Evolutionary conservation across 2,329 filamentous ascomycete genomes (phyloP), one percentile per base, ranked within the genome.

Genomic region (Penicillium sclerotigenum): DNA sequence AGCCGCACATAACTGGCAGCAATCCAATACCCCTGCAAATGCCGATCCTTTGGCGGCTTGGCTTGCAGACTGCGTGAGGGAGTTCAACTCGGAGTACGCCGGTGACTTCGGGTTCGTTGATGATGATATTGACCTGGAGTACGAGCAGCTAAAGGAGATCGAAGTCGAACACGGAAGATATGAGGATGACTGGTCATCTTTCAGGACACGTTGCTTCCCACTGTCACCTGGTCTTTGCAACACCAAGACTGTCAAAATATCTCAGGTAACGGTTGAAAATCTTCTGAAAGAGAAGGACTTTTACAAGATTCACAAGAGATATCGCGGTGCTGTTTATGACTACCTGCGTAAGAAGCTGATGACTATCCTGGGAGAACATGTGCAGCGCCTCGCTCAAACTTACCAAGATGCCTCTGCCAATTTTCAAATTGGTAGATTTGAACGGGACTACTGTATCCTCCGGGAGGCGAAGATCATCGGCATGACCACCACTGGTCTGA

Each of bases 401-500:
- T 88, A 87, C 62, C 70, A 79, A 11, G 66, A 74, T 1, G 73
- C 78, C 4, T 81, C 82, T 29, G 74, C 75, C 11, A 76, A 84
- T 14, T 72, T 84, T 8, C 84, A 82, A 48, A 79, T 82, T 20
- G 81, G 80, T 16, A 80, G 78, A 26, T 87, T 82, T 79, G 80
- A 86, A 56, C 77, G 79, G 34, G 83, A 90, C 56, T 73, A 80
- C 9, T 73, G 81, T 22, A 78, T 90, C 24, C 74, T 93, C 4
- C 81, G 82, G 33, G 82, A 83, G 48, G 76, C 82, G 5, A 83
- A 79, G 53, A 69, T 88, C 26, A 80, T 88, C 49, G 85, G 85
- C 9, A 81, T 87, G 78, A 96, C 91, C 0, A 91, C 88, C 0
- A 95, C 91, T 0, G 90, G 90, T 1, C 69, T 95, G 9, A 87